A percentile compares a stretch with the other conserved stretches of the same genome.
Evolutionary conservation across 371 early-diverging fungal genomes (phyloP).

Genomic region (Nosema muscidifuracis): DNA sequence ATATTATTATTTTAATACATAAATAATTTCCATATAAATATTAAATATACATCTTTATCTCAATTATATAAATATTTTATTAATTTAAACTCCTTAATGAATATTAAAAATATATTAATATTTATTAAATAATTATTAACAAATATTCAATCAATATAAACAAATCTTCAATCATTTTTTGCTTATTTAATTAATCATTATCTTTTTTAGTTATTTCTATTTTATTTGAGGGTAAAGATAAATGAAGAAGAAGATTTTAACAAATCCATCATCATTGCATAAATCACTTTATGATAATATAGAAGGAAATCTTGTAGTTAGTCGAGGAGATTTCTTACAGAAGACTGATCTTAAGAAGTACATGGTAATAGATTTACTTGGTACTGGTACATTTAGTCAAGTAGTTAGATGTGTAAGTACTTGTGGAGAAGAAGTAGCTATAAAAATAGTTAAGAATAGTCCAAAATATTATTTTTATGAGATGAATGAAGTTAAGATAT

Average conservation of each 20-base stretch:
- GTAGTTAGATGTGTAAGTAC: slow-evolving; percentile 81
- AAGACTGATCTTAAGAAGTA: slow-evolving; percentile 34
- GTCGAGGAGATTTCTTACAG: slow-evolving; percentile 30
- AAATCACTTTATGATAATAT: slow-evolving; percentile 30
- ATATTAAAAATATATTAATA: too few species aligned
- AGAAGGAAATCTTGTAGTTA: slow-evolving; percentile 39
- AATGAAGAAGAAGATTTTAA: slow-evolving; percentile 40
- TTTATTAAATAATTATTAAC: too few species aligned
- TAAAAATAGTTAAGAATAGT: slow-evolving; percentile 89
- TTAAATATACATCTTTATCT: too few species aligned
- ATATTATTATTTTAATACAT: too few species aligned
- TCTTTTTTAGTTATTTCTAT: too few species aligned
- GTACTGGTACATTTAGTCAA: slow-evolving; percentile 93
- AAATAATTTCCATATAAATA: too few species aligned
- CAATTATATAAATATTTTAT: too few species aligned
- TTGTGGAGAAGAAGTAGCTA: slow-evolving; percentile 75
- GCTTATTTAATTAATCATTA: too few species aligned
- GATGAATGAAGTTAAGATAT: slow-evolving; percentile 71
- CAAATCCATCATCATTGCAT: slow-evolving; percentile 32
- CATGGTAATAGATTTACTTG: slow-evolving; percentile 64
- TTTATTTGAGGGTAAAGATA: too few species aligned
- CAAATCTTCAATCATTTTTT: too few species aligned
- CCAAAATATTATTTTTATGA: slow-evolving; percentile 79
- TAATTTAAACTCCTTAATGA: too few species aligned
- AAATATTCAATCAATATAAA: too few species aligned